These are phyloP conservation scores for Manihot esculenta DNA, from an alignment of 441 rosid species.

Conservation along the genomic window DNA sequence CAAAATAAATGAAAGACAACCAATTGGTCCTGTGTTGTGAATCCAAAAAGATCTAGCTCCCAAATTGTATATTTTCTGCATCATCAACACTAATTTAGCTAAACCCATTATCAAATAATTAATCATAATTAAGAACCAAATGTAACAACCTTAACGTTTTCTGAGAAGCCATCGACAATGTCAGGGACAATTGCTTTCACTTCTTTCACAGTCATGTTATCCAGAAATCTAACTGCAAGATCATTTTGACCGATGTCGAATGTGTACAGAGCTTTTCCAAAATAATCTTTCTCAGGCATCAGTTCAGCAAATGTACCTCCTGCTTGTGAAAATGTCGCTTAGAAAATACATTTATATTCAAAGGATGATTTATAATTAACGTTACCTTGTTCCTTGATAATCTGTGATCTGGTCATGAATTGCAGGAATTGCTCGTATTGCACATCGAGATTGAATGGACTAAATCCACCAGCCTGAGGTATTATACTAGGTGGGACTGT, in stretches of 20 bases:
- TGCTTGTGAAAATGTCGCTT: not conserved
- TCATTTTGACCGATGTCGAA: constrained; percentile 46
- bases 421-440: constrained; percentile 34
- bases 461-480: constrained; percentile 30
- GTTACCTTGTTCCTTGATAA: constrained; percentile 25
- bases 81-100: not conserved
- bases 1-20: constrained; percentile 34
- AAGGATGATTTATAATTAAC: too few species aligned
- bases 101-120: not conserved
- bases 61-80: constrained; percentile 33
- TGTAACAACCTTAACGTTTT: constrained; percentile 28
- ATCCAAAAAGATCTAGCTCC: constrained; percentile 47
- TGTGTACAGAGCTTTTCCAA: constrained; percentile 30
- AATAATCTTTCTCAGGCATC: constrained; percentile 31
- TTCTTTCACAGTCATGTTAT: constrained; percentile 28
- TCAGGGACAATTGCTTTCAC: constrained; percentile 38
- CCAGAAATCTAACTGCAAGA: constrained; percentile 33
- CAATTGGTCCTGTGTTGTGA: constrained; percentile 47
- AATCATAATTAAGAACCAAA: too few species aligned
- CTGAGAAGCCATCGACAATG: constrained; percentile 26
- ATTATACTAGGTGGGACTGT: constrained; percentile 19
- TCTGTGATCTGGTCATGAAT: constrained; percentile 31
- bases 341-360: not conserved
- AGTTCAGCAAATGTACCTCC: constrained; percentile 29
- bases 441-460: constrained; percentile 36